phyloP scores from a whole-genome alignment of 805 yeast species.

The Yamadazyma endophytica region DNA sequence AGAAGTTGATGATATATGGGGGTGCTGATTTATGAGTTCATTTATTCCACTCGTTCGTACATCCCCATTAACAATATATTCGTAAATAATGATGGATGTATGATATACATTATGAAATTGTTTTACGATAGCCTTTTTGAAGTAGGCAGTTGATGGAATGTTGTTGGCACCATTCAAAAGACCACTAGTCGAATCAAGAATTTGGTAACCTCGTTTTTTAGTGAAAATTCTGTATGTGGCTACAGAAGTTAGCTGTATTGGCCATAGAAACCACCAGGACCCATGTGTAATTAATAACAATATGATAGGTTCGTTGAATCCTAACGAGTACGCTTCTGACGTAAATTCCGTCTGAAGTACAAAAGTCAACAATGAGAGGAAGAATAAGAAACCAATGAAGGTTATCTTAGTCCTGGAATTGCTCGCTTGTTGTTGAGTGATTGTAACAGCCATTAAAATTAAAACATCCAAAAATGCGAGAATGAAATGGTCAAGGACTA shows the following conservation, averaged over 20 bases:
- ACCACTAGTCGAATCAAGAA: constrained; percentile 7
- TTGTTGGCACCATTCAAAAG: constrained; percentile 5
- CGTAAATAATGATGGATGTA: constrained; percentile 39
- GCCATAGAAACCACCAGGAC: constrained; percentile 73
- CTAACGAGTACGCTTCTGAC: constrained; percentile 55
- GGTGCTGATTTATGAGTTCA: constrained; percentile 30
- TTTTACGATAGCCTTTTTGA: constrained; percentile 33
- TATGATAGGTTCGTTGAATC: constrained; percentile 67
- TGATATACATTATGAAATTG: constrained; percentile 43
- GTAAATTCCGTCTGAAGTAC: constrained; percentile 81
- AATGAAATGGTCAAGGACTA: background rate
- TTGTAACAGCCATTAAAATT: constrained; percentile 5
- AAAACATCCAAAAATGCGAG: too few relatives aligned
- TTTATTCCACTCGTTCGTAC: constrained; percentile 28
- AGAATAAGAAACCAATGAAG: constrained; percentile 29
- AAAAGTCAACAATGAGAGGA: constrained; percentile 48
- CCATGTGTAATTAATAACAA: constrained; percentile 71
- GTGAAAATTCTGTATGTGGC: constrained; percentile 2
- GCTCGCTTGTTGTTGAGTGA: constrained; percentile 11
- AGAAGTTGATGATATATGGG: constrained; percentile 29
- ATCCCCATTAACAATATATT: constrained; percentile 34
- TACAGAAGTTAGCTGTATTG: constrained; percentile 52
- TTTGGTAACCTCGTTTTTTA: constrained; percentile 3
- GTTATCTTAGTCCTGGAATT: constrained; percentile 33
- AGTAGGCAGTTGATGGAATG: constrained; percentile 20